Base-by-base conservation (phyloP, 164 flowering plant genomes). In the Malania oleifera region DNA sequence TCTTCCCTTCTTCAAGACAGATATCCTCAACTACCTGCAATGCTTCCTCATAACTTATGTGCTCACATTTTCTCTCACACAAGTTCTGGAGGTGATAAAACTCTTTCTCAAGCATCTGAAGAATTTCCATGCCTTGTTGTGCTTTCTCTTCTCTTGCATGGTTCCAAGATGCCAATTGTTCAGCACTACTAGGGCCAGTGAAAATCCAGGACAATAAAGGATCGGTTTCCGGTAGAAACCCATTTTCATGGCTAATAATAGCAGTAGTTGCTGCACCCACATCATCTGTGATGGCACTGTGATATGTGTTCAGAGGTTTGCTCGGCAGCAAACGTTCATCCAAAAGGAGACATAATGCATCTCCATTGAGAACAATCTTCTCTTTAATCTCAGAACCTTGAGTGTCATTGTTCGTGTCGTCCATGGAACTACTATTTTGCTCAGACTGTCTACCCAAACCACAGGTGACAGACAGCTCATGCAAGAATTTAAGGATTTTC, bases 51-150 rank as follows among this genome's bases (percentile, higher is more conserved):
- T 82, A 89, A 63, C 73, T 80, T 67, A 84, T 52, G 60, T 81
- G 86, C 69, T 85, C 96, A 57, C 83, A 75, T 70, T 95, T 95
- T 63, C 87, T 87, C 68, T 89, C 89, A 64, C 98, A 85, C 60
- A 85, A 71, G 58, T 68, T 76, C 81, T 91, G 96, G 14, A 91
- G 74, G 49, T 73, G 76, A 63, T 48, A 61, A 67, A 80, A 87
- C 67, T 95, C 99, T 73, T 91, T 91, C 78, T 86, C 92, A 62
- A 91, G 87, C 65, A 65, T 70, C 77, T 83, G 88, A 46, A 95
- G 77, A 45, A 82, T 71, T 70, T 91, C 96, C 73, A 68, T 52
- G 23, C 84, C 90, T 48, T 77, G 83, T 20, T 76, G 80, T 34
- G 58, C 65, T 71, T 79, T 89, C 60, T 87, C 96, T 60, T 84